phyloP scores from a whole-genome alignment of 768 basidiomycete genomes.

The Exidia glandulosa region DNA sequence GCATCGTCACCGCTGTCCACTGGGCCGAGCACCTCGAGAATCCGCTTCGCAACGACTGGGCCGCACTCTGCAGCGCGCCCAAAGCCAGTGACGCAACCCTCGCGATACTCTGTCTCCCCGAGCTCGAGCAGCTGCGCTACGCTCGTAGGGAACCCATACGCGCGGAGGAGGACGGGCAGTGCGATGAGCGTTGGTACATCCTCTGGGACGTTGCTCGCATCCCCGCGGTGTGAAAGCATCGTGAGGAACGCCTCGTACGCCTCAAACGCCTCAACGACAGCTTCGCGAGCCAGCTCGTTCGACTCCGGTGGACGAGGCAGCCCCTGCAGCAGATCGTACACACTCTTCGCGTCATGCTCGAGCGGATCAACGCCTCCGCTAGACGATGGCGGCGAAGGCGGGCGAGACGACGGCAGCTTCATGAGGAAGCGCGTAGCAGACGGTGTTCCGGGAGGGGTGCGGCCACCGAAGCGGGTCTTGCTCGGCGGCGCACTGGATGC shows the following conservation, averaged over 20 bases:
- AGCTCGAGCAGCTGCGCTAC: constrained; percentile 48
- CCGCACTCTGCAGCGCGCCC: constrained; percentile 69
- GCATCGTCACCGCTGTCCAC: not conserved
- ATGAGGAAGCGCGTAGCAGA: constrained; percentile 50
- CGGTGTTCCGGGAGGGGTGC: constrained; percentile 45
- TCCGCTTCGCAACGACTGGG: constrained; percentile 41
- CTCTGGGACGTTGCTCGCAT: constrained; percentile 43
- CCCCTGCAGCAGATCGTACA: constrained; percentile 48
- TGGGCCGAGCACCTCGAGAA: constrained; percentile 44
- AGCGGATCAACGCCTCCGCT: constrained; percentile 27
- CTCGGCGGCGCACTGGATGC: not conserved
- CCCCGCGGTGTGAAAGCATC: constrained; percentile 32
- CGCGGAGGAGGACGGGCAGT: constrained; percentile 47
- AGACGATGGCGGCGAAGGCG: constrained; percentile 44
- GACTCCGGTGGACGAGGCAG: constrained; percentile 50
- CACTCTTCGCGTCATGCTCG: constrained; percentile 46
- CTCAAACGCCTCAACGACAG: constrained; percentile 68
- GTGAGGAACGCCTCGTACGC: constrained; percentile 46
- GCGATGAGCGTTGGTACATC: constrained; percentile 67
- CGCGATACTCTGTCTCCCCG: constrained; percentile 52
- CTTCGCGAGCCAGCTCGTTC: constrained; percentile 55
- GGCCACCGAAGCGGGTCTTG: constrained; percentile 32
- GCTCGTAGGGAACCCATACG: constrained; percentile 21
- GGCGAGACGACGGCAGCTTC: constrained; percentile 56
- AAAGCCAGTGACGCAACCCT: constrained; percentile 61